These are phyloP conservation scores for Orbilia brochopaga DNA, from an alignment of 2,329 filamentous ascomycete genomes.

Conservation along the genomic window DNA sequence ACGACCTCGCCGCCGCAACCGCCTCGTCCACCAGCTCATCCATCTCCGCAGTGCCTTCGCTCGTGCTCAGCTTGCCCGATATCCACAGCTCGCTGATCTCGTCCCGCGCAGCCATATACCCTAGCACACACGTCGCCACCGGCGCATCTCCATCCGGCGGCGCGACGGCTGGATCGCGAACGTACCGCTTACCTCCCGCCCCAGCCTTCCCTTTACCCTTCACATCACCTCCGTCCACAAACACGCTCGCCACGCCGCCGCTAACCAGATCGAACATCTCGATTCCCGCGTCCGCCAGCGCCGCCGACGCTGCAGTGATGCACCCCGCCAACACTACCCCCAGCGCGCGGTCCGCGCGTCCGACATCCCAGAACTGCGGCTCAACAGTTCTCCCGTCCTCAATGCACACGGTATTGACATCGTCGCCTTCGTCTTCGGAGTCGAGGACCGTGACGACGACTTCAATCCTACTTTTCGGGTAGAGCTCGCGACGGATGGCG, in stretches of 20 bases:
- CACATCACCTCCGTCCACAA: constrained; percentile 61
- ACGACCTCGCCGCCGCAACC: constrained; percentile 51
- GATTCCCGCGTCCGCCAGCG: constrained; percentile 91
- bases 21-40: constrained; percentile 54
- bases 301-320: constrained; percentile 90
- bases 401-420: constrained; percentile 65
- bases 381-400: constrained; percentile 57
- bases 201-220: constrained; percentile 55
- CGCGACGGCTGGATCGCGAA: constrained; percentile 34
- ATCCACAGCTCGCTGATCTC: constrained; percentile 96
- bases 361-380: constrained; percentile 59
- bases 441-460: constrained; percentile 91
- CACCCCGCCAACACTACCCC: constrained; percentile 80
- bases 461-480: constrained; percentile 99
- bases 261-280: constrained; percentile 91
- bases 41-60: constrained; percentile 46
- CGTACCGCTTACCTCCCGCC: constrained; percentile 23
- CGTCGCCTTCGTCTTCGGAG: constrained; percentile 81
- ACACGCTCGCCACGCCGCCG: constrained; percentile 83
- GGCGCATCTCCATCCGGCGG: constrained; percentile 25
- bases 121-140: constrained; percentile 83
- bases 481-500: constrained; percentile 87
- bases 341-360: constrained; percentile 67
- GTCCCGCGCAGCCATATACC: constrained; percentile 82
- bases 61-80: constrained; percentile 70